These are phyloP conservation scores for Ceratobasidium sp. DNA, from an alignment of 1,284 basidiomycete species.

Conservation along the genomic window DNA sequence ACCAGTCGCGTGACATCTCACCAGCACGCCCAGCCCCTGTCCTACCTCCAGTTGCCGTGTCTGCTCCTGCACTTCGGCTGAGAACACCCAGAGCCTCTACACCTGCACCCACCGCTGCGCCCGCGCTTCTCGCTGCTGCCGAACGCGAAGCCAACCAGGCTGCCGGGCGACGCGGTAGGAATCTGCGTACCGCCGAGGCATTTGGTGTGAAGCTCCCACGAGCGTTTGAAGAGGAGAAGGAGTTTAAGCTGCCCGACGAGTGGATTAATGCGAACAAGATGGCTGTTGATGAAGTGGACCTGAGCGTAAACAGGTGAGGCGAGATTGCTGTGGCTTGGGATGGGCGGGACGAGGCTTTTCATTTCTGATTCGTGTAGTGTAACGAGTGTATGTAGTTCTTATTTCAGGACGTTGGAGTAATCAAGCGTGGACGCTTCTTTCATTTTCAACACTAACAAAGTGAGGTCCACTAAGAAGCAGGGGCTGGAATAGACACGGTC, in stretches of 20 bases:
- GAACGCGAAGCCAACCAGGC: constrained; percentile 61
- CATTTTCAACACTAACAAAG: not conserved
- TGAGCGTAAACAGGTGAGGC: not conserved
- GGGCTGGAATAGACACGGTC: not conserved
- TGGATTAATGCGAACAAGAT: constrained; percentile 16
- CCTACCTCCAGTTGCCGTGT: constrained; percentile 7
- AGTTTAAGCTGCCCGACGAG: constrained; percentile 61
- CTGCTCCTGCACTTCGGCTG: constrained; percentile 32
- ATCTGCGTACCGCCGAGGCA: constrained; percentile 64
- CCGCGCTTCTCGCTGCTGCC: constrained; percentile 63
- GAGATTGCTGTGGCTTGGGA: not conserved
- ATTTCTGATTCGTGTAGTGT: constrained; percentile 3
- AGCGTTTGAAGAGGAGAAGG: constrained; percentile 60
- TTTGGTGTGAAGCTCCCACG: constrained; percentile 66
- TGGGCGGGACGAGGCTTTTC: not conserved
- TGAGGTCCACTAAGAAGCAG: not conserved
- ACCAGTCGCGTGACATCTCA: constrained; percentile 22
- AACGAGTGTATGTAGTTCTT: constrained; percentile 16
- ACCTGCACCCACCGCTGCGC: constrained; percentile 52
- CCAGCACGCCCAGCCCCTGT: constrained; percentile 6
- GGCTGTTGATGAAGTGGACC: constrained; percentile 4
- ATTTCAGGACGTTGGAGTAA: constrained; percentile 2
- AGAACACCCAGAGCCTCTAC: constrained; percentile 46
- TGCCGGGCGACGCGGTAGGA: constrained; percentile 59
- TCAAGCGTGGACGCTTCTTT: not conserved